These are phyloP conservation scores for Diaporthe australafricana DNA, from an alignment of 2,329 filamentous ascomycete species.

Conservation along the genomic window DNA sequence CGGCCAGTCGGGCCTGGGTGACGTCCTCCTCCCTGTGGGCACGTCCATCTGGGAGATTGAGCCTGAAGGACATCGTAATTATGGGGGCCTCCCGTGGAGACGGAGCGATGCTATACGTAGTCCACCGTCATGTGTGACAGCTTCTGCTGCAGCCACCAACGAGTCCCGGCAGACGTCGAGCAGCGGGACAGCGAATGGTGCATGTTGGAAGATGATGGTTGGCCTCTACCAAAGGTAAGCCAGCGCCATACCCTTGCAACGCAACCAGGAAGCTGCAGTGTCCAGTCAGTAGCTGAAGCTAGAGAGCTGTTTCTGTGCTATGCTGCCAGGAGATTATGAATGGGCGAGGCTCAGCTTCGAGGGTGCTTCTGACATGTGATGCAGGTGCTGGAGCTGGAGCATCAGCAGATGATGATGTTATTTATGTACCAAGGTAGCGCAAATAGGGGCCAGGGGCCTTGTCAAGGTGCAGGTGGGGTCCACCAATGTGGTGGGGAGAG, in stretches of 20 bases:
- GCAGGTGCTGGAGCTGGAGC: background rate
- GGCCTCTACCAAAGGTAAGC: conserved; percentile 11
- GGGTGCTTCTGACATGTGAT: conserved; percentile 28
- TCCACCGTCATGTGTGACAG: conserved; percentile 27
- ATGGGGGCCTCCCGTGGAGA: conserved; percentile 31
- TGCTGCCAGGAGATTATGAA: background rate
- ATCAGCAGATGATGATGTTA: conserved; percentile 9
- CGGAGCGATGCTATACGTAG: conserved; percentile 23
- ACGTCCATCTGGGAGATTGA: conserved; percentile 48
- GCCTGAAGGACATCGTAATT: conserved; percentile 53
- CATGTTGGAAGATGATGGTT: conserved; percentile 30
- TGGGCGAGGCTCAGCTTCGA: background rate
- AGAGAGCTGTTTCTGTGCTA: background rate
- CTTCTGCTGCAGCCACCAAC: conserved; percentile 29
- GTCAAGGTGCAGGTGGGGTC: conserved; percentile 4
- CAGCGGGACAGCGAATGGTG: conserved; percentile 28
- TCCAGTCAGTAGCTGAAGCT: background rate
- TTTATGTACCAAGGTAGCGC: background rate
- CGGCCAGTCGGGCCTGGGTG: conserved; percentile 47
- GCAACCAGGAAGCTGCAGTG: background rate
- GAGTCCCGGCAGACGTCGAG: conserved; percentile 28
- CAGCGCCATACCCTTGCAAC: conserved; percentile 6
- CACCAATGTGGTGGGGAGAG: conserved; percentile 8
- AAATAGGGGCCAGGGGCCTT: conserved; percentile 21
- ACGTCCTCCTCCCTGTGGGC: conserved; percentile 53